Base-by-base conservation (phyloP, 495 filamentous ascomycete genomes). In the Jackrogersella minutella region DNA sequence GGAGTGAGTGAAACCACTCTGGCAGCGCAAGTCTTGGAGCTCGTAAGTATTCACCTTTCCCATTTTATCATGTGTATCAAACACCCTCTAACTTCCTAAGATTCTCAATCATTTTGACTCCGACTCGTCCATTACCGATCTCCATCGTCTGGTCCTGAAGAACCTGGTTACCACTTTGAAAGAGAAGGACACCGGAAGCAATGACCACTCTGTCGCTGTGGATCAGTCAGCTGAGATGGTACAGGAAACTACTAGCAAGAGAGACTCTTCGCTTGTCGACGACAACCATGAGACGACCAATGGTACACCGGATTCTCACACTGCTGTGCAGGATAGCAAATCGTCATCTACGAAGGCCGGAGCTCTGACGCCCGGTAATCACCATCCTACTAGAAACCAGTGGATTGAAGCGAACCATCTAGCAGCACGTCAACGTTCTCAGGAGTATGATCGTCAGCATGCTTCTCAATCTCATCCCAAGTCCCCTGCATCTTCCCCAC, bases 131-230 rank as follows among this genome's bases (percentile, higher is more conserved):
- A 16, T 19, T 16, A 49, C 60, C n/a, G 51, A 19, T 6, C 60
- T 63, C 0, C 60, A 63, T 8, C 50, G 51, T 33, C 47, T 31
- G n/a, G 60, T 63, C 24, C 5, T 63, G 6, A 36, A 31, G 22
- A 56, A 63, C 10, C 10, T 63, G 10, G 14, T 56, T 11, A 2
- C 6, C 10, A 10, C 34, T 3, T 14, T 61, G 11, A 31, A 11
- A 5, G 17, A 16, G 10, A 16, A 51, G n/a, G 14, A 9, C 21
- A 13, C 22, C 3, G 34, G 11, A 5, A 24, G 1, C 7, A 4
- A 24, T 26, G 7, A 3, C 19, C 43, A 26, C 19, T 6, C 14
- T 13, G 31, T 9, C 26, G 7, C 26, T 3, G 26, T 30, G 26
- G 26, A 7, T 7, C 4, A 37, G 34, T 37, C 34, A 14, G 34